Base-by-base conservation (phyloP, 139 green algal genomes). In the Desmodesmus armatus region DNA sequence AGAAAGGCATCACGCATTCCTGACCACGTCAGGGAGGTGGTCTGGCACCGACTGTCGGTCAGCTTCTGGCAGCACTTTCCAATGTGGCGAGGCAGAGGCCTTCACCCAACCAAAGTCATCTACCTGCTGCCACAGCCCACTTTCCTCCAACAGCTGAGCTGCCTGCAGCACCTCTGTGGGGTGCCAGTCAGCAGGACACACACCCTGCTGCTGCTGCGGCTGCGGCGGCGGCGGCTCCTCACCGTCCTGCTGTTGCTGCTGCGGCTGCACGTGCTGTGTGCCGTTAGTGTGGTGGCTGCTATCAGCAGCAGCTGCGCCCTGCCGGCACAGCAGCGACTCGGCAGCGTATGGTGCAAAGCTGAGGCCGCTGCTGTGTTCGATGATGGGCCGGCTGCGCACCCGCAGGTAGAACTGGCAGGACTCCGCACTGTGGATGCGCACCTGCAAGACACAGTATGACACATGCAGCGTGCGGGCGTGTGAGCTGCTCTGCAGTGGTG, bases 81-180 rank as follows among this genome's bases (percentile, higher is more conserved):
- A 98, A 84, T 98, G 92, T 17, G 95, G 95, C 0, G 92, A 96
- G 31, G 91, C 90, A 29, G 78, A 85, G 6, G 93, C 85, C 62
- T 93, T 93, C 69, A 98, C 90, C 95, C 95, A 98, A 5, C 91
- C 91, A 91, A 98, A 98, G 66, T 98, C 95, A 33, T 98, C 88
- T 51, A 98, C 95, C 41, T 90, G 35, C 39, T 15, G 19, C 93
- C 93, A 96, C 44, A 87, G 27, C 19, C 62, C 72, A 58, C 31
- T 75, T 5, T 40, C 69, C 25, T 25, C 29, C 23, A 49, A 41
- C 70, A 82, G 67, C 69, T 74, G 53, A 23, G 40, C 41, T 2
- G 29, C 82, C 1, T 23, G 31, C 41, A 78, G 35, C 33, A 58
- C 2, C 33, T 47, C 66, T 15, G 44, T 29, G 13, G 63, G 62